A percentile compares a stretch with the other conserved stretches of the same genome.
These are phyloP conservation scores for Rhizopus delemar DNA, from an alignment of 371 early-diverging fungal genomes.

Conservation along the genomic window DNA sequence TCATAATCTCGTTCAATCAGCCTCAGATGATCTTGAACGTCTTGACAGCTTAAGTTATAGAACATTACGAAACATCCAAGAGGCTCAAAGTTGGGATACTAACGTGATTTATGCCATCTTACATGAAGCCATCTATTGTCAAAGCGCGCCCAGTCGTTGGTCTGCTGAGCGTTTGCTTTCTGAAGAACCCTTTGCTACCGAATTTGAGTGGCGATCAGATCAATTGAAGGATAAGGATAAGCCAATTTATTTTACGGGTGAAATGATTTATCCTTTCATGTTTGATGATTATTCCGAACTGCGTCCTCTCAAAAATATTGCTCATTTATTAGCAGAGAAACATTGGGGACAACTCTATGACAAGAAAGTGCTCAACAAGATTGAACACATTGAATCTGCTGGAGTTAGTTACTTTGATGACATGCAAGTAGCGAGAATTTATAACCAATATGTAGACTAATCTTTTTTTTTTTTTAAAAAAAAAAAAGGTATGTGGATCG, in stretches of 20 bases:
- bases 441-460: neutral
- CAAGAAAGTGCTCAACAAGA: constrained; percentile 44
- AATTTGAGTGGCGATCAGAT: constrained; percentile 55
- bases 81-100: constrained; percentile 55
- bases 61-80: constrained; percentile 50
- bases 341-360: constrained; percentile 64
- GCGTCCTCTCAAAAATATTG: constrained; percentile 60
- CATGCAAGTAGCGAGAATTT: constrained; percentile 46
- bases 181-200: constrained; percentile 45
- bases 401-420: constrained; percentile 77
- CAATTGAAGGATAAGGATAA: constrained; percentile 31
- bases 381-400: constrained; percentile 60
- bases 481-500: constrained; percentile 60
- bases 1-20: constrained; percentile 57
- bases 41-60: constrained; percentile 50
- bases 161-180: constrained; percentile 62
- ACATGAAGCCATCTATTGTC: constrained; percentile 75
- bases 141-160: constrained; percentile 64
- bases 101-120: constrained; percentile 71
- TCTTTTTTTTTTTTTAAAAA: neutral
- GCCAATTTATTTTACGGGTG: constrained; percentile 57
- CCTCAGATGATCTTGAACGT: constrained; percentile 54
- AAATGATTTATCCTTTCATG: constrained; percentile 78
- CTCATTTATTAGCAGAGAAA: constrained; percentile 61
- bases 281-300: constrained; percentile 72